Percentiles rank a stretch among this genome's conserved stretches.
phyloP scores from a whole-genome alignment of 257 asterid genomes.

The Rehmannia glutinosa region DNA sequence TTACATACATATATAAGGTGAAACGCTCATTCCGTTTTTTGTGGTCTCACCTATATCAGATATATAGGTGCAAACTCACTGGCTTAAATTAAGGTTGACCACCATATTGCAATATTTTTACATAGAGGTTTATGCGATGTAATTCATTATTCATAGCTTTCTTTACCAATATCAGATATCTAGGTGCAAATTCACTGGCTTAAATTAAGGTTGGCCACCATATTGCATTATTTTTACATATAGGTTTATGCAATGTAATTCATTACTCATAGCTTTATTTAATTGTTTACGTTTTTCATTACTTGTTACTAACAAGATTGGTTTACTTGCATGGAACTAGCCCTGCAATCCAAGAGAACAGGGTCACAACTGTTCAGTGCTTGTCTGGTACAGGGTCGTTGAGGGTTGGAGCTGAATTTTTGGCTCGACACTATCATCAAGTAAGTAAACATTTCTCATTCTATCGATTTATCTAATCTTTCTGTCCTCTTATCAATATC shows the following conservation, averaged over 20 bases:
- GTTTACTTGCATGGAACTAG: conserved; percentile 41
- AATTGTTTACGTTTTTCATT: background rate
- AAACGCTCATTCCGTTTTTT: background rate
- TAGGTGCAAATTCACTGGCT: too few species aligned
- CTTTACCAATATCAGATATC: too few species aligned
- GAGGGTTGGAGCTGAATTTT: conserved; percentile 96
- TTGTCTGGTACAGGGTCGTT: conserved; percentile 98
- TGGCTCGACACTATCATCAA: conserved; percentile 81
- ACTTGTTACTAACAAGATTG: background rate
- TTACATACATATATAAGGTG: background rate
- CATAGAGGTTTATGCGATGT: too few species aligned
- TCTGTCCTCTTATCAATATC: background rate
- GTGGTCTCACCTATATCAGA: background rate
- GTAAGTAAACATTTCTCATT: conserved; percentile 32
- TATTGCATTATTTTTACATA: too few species aligned
- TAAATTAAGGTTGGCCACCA: too few species aligned
- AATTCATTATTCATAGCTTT: too few species aligned
- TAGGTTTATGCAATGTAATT: too few species aligned
- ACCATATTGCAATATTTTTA: too few species aligned
- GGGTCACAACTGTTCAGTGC: conserved; percentile 96
- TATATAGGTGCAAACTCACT: too few species aligned
- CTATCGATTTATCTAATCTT: background rate
- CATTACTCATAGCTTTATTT: too few species aligned
- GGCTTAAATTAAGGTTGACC: too few species aligned
- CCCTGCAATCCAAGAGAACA: conserved; percentile 85